Base-by-base conservation (phyloP, 805 yeast species). In the Starmerella cellae region DNA sequence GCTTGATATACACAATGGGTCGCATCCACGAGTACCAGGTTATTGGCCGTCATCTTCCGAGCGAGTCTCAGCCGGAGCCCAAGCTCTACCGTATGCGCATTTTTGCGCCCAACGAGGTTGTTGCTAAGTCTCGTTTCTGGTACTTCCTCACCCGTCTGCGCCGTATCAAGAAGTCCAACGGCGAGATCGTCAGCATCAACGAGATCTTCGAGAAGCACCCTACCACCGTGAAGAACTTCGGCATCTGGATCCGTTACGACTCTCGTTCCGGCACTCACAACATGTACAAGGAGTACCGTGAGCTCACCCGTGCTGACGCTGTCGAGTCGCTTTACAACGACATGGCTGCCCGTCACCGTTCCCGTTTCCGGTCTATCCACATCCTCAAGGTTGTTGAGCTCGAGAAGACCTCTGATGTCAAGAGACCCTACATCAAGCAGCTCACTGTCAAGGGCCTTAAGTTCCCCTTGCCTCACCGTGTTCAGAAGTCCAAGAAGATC, bases 201-300 rank as follows among this genome's bases (percentile, higher is more conserved):
- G 71, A 71, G 65, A 82, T 91, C 68, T 66, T 79, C 66, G 99
- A 91, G 77, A 73, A 85, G 67, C 82, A 77, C 77, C 97, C 98
- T 73, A 83, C 95, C 73, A 87, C 83, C 78, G 97, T 91, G 66
- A 91, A 91, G 87, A 91, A 87, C 83, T 91, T 87, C 68, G 98
- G 96, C 77, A 70, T 91, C 75, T 91, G 99, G 99, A 82, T 91
- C 70, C 87, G 98, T 78, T 91, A 91, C 82, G 98, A 91, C 69
- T 91, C 99, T 58, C 93, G 99, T 82, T 91, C 98, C 60, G 99
- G 99, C 76, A 87, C 95, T 65, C 98, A 91, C 94, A 91, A 91
- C 93, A 91, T 91, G 96, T 91, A 91, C 95, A 91, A 91, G 79
- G 99, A 91, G 77, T 83, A 84, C 91, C 85, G 98, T 74, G 98